Base-by-base conservation (phyloP, 805 yeast species). In the Candida golubevii region DNA sequence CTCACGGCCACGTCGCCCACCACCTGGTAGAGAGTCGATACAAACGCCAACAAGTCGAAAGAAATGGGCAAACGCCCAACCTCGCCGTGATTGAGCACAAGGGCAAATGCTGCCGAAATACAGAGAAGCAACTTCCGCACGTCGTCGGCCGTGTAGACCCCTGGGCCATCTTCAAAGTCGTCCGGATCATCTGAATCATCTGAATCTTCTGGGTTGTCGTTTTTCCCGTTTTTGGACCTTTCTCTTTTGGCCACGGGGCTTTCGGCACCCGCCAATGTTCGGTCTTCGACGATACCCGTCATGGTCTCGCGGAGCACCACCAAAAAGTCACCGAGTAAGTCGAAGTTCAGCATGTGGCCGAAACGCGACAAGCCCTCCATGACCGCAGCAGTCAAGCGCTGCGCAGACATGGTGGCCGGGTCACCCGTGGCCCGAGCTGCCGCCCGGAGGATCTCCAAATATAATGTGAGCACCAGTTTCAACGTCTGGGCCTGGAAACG, bases 271-370 rank as follows among this genome's bases (percentile, higher is more conserved):
- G 71, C 62, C 33, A 63, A 50, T 3, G 70, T 58, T 45, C 77
- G 74, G 8, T 74, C 77, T 2, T 61, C 68, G n/a, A 71, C 55
- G 14, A 70, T 72, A 44, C 77, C 86, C 10, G 58, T 56, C 61
- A 88, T 79, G 23, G 90, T 77, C 63, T 93, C 98, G 53, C 90
- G 75, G 62, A 93, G 74, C 7, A 90, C 96, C 60, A 85, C 95
- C 41, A 93, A 71, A 65, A 93, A 82, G 61, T 93, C 99, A 26
- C 98, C 98, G 54, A 93, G 75, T 36, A 93, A 71, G 53, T 93
- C 98, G 45, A 91, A 80, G 60, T 93, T 93, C 23, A 95, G 89
- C 82, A 90, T 82, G 57, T 85, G 93, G 2, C 98, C 96, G 60
- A 83, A 89, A 58, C 80, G 80, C 1, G 97, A 86, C 45, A 93